Percentiles rank a stretch among this genome's conserved stretches.
Evolutionary conservation across 2,329 filamentous ascomycete genomes (phyloP).

Genomic region (Trichoderma koningii): DNA sequence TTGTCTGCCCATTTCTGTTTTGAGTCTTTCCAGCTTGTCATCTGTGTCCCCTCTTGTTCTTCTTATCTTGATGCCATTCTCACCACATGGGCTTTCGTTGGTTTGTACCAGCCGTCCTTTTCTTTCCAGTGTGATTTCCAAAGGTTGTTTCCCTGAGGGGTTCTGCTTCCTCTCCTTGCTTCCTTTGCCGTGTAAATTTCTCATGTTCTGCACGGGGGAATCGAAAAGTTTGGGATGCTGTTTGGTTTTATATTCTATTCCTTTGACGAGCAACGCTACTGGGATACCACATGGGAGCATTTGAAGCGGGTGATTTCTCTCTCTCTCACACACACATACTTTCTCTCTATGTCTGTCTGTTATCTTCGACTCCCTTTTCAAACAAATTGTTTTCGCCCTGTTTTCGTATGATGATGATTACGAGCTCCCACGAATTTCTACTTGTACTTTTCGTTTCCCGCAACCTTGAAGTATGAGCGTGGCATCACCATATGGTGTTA

Average conservation of each 20-base stretch:
- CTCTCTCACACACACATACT: constrained; percentile 11
- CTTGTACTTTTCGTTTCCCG: neutral
- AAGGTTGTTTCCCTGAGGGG: constrained; percentile 31
- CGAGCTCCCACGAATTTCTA: constrained; percentile 21
- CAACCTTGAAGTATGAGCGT: constrained; percentile 13
- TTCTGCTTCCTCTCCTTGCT: constrained; percentile 34
- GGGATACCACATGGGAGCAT: constrained; percentile 38
- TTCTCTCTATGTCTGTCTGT: neutral
- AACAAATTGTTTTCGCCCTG: constrained; percentile 12
- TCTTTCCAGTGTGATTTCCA: constrained; percentile 31
- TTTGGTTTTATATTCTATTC: constrained; percentile 15
- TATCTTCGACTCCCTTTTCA: constrained; percentile 3
- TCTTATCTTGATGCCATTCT: constrained; percentile 29
- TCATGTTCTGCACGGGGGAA: constrained; percentile 31
- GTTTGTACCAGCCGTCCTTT: constrained; percentile 31
- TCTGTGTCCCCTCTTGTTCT: constrained; percentile 20
- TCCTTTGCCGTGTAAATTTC: constrained; percentile 34
- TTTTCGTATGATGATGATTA: constrained; percentile 28
- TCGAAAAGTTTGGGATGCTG: constrained; percentile 36
- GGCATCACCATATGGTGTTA: constrained; percentile 22
- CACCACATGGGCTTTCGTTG: constrained; percentile 29
- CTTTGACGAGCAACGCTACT: constrained; percentile 34
- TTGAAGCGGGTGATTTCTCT: constrained; percentile 22
- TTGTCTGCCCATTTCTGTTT: constrained; percentile 30
- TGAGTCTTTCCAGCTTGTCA: constrained; percentile 12